A percentile compares a stretch with the other conserved stretches of the same genome.
These are phyloP conservation scores for Tilletia indica DNA, from an alignment of 1,284 basidiomycete species.

Conservation along the genomic window DNA sequence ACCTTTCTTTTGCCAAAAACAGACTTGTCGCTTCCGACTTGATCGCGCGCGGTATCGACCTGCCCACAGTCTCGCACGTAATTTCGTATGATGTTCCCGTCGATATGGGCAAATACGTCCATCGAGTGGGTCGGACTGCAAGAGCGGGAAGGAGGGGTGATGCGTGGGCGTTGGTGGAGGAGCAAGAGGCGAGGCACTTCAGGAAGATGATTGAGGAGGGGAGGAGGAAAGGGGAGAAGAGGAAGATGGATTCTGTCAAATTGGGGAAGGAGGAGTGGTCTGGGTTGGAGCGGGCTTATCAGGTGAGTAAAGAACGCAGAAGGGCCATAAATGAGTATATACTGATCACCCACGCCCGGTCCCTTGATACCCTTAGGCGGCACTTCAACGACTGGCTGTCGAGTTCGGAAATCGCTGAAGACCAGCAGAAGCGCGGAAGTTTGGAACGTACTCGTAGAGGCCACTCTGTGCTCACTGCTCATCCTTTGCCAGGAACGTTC, in stretches of 20 bases:
- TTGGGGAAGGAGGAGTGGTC: background rate
- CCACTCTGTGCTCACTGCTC: no score
- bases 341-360: background rate
- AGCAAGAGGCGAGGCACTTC: conserved; percentile 71
- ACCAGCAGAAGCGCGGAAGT: no score
- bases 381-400: conserved; percentile 4
- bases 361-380: background rate
- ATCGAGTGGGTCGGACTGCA: conserved; percentile 90
- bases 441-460: no score
- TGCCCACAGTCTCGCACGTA: conserved; percentile 84
- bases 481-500: no score
- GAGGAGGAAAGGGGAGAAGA: conserved; percentile 14
- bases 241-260: background rate
- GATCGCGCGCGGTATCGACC: conserved; percentile 93
- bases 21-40: conserved; percentile 93
- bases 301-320: background rate
- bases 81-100: conserved; percentile 91
- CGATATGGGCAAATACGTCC: conserved; percentile 97
- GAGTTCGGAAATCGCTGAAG: conserved; percentile 3
- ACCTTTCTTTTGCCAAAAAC: background rate
- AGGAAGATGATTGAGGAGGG: conserved; percentile 20
- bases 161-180: conserved; percentile 92
- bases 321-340: background rate
- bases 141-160: conserved; percentile 80
- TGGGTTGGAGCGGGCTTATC: conserved; percentile 4